phyloP scores from a whole-genome alignment of 345 rosid species.

The Linum tenue region DNA sequence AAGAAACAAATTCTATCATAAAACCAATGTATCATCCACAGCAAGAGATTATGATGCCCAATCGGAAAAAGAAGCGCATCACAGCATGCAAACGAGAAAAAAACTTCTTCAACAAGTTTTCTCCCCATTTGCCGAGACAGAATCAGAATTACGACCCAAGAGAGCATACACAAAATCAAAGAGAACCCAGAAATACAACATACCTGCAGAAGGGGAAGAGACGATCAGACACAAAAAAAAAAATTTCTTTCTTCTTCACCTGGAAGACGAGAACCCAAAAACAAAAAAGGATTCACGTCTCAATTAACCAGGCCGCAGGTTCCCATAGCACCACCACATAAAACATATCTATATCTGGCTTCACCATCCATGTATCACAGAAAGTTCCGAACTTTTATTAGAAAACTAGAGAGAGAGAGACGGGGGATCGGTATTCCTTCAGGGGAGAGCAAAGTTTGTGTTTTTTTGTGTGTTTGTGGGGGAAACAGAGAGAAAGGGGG shows the following conservation, averaged over 20 bases:
- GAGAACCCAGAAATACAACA: neutral
- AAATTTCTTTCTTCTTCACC: neutral
- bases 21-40: neutral
- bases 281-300: neutral
- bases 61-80: neutral
- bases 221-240: neutral
- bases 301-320: neutral
- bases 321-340: neutral
- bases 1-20: neutral
- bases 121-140: neutral
- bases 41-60: neutral
- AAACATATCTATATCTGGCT: neutral
- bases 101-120: neutral
- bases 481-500: neutral
- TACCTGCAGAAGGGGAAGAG: slow-evolving; percentile 1
- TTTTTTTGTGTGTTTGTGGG: neutral
- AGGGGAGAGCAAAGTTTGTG: neutral
- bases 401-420: neutral
- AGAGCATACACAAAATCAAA: no score
- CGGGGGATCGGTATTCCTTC: neutral
- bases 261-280: neutral
- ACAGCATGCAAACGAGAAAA: neutral
- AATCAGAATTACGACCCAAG: neutral
- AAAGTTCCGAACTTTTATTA: neutral
- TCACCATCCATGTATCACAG: neutral